Conservation (phyloP, 2,329 filamentous ascomycete species). For the Beauveria pseudobassiana region DNA sequence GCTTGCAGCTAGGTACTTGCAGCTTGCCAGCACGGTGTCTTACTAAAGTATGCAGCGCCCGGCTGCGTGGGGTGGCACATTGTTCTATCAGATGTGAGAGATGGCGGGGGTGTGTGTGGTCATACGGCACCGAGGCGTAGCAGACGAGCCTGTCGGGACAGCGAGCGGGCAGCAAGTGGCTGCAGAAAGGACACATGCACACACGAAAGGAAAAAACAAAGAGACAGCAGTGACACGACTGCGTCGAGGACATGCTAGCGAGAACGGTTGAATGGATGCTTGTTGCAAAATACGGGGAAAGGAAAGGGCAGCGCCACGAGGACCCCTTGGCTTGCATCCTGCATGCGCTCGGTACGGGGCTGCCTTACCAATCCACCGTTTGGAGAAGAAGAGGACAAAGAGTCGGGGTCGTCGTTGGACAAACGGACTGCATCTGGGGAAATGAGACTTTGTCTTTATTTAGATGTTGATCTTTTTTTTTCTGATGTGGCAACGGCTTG, state of each 20-base stretch:
- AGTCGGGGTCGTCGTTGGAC: neutral
- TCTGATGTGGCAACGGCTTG: neutral
- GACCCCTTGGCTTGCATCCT: neutral
- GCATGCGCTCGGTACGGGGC: neutral
- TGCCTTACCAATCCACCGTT: neutral
- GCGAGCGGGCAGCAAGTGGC: neutral
- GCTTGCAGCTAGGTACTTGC: neutral
- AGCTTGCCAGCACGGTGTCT: neutral
- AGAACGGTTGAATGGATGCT: too few relatives aligned
- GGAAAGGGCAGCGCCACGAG: neutral
- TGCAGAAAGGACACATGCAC: neutral
- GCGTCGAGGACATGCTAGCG: neutral
- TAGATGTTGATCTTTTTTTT: neutral
- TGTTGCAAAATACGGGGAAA: too few relatives aligned
- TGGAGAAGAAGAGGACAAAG: neutral
- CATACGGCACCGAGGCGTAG: neutral
- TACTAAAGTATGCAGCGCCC: neutral
- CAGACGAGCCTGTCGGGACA: neutral
- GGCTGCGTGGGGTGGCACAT: neutral
- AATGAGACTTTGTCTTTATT: too few relatives aligned
- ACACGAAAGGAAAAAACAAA: too few relatives aligned
- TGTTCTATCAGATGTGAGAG: slow-evolving; percentile 1
- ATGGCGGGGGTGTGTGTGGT: neutral
- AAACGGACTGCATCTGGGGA: too few relatives aligned
- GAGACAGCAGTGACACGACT: neutral